Evolutionary conservation across 495 filamentous ascomycete species (phyloP).

Genomic region (Xylaria acuta): DNA sequence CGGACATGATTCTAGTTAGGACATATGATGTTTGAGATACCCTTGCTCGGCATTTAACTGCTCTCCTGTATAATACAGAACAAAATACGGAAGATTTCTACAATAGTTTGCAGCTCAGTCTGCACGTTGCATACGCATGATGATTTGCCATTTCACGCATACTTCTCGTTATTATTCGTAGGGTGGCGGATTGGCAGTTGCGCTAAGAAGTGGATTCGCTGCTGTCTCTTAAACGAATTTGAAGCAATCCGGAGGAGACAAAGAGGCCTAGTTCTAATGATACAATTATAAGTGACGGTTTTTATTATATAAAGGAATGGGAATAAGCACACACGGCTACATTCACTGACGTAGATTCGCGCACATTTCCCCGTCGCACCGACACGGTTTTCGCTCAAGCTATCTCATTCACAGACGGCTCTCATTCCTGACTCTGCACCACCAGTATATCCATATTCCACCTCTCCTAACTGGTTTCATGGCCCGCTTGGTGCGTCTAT

Average conservation of each 20-base stretch:
- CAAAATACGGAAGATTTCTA: neutral
- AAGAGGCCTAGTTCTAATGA: neutral
- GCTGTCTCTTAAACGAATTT: neutral
- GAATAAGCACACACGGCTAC: neutral
- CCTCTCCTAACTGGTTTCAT: neutral
- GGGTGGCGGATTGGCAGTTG: neutral
- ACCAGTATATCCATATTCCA: neutral
- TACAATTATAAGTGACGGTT: neutral
- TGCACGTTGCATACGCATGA: neutral
- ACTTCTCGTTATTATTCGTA: neutral
- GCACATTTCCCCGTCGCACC: neutral
- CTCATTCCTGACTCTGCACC: neutral
- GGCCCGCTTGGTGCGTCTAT: neutral
- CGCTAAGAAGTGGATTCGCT: neutral
- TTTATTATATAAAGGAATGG: neutral
- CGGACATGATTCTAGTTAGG: neutral
- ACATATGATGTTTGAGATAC: neutral
- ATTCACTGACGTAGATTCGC: neutral
- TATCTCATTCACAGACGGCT: neutral
- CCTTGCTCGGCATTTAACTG: conserved; percentile 2
- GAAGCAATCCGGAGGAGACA: neutral
- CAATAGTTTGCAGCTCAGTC: neutral
- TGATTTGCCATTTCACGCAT: neutral
- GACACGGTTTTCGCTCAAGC: neutral
- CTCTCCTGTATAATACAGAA: neutral